Evolutionary conservation across 768 basidiomycete species (phyloP).

Genomic region (Melanogaster broomeanus): DNA sequence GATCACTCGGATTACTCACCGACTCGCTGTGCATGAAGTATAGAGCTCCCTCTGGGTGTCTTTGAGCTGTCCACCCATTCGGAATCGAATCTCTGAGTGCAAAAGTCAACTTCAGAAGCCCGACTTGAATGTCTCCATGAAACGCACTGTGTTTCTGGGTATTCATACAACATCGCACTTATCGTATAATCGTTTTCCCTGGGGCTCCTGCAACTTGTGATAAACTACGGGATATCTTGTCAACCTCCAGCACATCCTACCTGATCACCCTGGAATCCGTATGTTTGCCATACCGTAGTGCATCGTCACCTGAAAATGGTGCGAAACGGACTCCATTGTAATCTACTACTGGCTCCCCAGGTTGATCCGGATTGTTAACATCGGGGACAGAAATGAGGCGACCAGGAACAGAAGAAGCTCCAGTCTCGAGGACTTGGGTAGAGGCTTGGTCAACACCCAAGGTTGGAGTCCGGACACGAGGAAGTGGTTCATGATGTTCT

Average conservation of each 20-base stretch:
- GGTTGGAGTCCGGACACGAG: slow-evolving; percentile 54
- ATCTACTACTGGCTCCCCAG: slow-evolving; percentile 1
- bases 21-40: slow-evolving; percentile 54
- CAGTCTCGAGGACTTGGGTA: too few species aligned
- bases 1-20: slow-evolving; percentile 32
- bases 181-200: slow-evolving; percentile 5
- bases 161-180: slow-evolving; percentile 17
- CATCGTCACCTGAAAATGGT: slow-evolving; percentile 13
- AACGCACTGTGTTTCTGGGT: slow-evolving; percentile 21
- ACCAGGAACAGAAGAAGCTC: too few species aligned
- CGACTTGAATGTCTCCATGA: neutral
- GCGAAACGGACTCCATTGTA: slow-evolving; percentile 2
- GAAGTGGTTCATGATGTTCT: too few species aligned
- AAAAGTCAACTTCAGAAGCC: neutral
- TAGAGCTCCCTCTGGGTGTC: slow-evolving; percentile 62
- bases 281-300: slow-evolving; percentile 11
- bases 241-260: slow-evolving; percentile 4
- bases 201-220: slow-evolving; percentile 1
- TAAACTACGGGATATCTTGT: neutral
- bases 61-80: slow-evolving; percentile 45
- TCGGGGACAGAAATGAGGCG: slow-evolving; percentile 4
- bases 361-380: slow-evolving; percentile 1
- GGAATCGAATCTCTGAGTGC: slow-evolving; percentile 16
- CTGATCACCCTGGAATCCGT: neutral
- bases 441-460: slow-evolving; percentile 66